phyloP scores from a whole-genome alignment of 2,329 filamentous ascomycete species.

The Colletotrichum theobromicola region DNA sequence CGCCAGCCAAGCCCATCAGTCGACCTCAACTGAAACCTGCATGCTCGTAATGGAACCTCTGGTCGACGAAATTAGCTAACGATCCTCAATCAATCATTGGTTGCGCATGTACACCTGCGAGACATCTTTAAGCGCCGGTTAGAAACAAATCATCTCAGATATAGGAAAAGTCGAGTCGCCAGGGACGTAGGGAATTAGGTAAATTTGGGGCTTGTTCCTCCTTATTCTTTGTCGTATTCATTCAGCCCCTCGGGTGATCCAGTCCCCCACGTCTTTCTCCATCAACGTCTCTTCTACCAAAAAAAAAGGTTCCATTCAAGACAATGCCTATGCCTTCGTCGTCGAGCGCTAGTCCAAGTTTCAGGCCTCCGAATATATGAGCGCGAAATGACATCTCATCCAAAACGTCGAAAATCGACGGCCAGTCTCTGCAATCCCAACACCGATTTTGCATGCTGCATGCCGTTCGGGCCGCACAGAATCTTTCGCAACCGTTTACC shows the following conservation, averaged over 20 bases:
- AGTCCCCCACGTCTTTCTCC: not conserved
- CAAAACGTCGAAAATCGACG: not conserved
- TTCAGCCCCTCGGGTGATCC: not conserved
- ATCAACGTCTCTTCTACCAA: not conserved
- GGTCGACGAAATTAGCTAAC: not conserved
- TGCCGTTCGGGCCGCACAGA: not conserved
- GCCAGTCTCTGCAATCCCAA: not conserved
- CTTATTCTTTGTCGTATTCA: not conserved
- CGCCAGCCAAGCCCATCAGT: not conserved
- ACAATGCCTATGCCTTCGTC: not conserved
- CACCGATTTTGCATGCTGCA: not conserved
- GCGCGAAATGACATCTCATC: not conserved
- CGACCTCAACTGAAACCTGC: not conserved
- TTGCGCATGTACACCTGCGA: not conserved
- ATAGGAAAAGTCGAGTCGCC: not conserved
- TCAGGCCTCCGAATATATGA: not conserved
- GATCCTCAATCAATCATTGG: not conserved
- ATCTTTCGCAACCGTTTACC: conserved; percentile 9
- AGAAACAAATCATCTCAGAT: not conserved
- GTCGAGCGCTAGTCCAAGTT: not conserved
- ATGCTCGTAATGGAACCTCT: not conserved
- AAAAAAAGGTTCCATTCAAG: not conserved
- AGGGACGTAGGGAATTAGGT: conserved; percentile 9
- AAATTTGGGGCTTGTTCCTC: conserved; percentile 6
- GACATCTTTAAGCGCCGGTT: not conserved